Percentiles rank a stretch among this genome's conserved stretches.
Conservation (phyloP, 352 stramenopile genomes). For the Salisapilia sapeloensis region DNA sequence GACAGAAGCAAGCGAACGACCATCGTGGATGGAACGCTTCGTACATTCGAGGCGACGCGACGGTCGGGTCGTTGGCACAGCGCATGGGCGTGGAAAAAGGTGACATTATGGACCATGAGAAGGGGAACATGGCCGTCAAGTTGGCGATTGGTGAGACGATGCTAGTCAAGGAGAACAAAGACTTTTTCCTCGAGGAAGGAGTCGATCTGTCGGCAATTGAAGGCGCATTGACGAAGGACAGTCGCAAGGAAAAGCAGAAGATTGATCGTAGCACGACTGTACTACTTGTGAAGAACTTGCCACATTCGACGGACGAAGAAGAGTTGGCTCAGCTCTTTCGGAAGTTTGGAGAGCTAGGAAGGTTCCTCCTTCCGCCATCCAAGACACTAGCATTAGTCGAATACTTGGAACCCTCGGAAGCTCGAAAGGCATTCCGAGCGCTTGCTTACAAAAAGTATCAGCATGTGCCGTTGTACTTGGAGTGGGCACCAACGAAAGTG, state of each 20-base stretch:
- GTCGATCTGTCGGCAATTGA: conserved; percentile 91
- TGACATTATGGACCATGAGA: conserved; percentile 90
- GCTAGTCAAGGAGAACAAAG: conserved; percentile 95
- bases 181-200: conserved; percentile 91
- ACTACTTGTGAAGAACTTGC: conserved; percentile 98
- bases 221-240: conserved; percentile 45
- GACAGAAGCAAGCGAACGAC: conserved; percentile 57
- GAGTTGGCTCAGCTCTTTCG: conserved; percentile 93
- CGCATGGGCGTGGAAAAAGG: conserved; percentile 85
- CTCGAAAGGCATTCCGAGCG: conserved; percentile 89
- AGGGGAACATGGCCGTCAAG: conserved; percentile 94
- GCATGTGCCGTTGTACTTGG: conserved; percentile 95
- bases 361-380: conserved; percentile 85
- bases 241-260: conserved; percentile 23
- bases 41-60: conserved; percentile 67
- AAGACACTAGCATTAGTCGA: conserved; percentile 93
- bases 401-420: conserved; percentile 90
- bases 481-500: conserved; percentile 91
- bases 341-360: conserved; percentile 72
- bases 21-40: conserved; percentile 92
- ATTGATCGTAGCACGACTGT: conserved; percentile 87
- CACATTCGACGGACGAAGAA: conserved; percentile 86
- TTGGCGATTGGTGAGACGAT: conserved; percentile 96
- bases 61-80: conserved; percentile 57
- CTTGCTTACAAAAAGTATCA: conserved; percentile 98